These are phyloP conservation scores for Trichoderma sp. DNA, from an alignment of 2,329 filamentous ascomycete genomes.

Conservation along the genomic window DNA sequence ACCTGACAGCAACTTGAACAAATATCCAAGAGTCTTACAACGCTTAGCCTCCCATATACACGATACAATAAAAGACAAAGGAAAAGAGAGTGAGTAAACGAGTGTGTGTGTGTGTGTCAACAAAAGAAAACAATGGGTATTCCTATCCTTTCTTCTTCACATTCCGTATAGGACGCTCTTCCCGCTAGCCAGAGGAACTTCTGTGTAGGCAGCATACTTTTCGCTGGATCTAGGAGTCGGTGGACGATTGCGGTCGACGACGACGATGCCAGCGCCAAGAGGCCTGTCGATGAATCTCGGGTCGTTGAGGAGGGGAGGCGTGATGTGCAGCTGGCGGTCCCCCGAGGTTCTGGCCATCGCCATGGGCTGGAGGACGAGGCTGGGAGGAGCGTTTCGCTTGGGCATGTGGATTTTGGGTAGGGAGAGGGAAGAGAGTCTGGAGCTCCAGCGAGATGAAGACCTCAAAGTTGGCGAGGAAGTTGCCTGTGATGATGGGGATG, in stretches of 20 bases:
- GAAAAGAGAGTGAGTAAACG: background rate
- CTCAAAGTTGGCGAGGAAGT: background rate
- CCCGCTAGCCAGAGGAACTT: conserved; percentile 39
- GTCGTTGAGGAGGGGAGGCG: conserved; percentile 33
- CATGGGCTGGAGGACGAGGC: conserved; percentile 5
- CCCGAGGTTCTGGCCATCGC: conserved; percentile 31
- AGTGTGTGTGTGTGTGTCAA: background rate
- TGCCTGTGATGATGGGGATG: conserved; percentile 4
- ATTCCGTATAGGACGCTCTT: conserved; percentile 39
- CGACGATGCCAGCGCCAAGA: background rate
- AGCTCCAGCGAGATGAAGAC: conserved; percentile 1
- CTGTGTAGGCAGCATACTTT: conserved; percentile 25
- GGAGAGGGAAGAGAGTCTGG: conserved; percentile 40
- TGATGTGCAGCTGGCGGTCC: conserved; percentile 34
- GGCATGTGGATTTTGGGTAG: conserved; percentile 42
- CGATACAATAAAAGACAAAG: background rate
- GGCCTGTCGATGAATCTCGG: conserved; percentile 30
- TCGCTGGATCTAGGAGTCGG: background rate
- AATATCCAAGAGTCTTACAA: background rate
- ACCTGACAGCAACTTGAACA: background rate
- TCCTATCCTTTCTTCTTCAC: background rate
- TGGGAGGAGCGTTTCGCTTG: conserved; percentile 39
- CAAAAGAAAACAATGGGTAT: background rate
- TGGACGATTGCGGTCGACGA: conserved; percentile 11
- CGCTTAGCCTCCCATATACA: background rate